A percentile compares a stretch with the other conserved stretches of the same genome.
Conservation (phyloP, 176 grass and related monocot species). For the Bonia amplexicaulis region DNA sequence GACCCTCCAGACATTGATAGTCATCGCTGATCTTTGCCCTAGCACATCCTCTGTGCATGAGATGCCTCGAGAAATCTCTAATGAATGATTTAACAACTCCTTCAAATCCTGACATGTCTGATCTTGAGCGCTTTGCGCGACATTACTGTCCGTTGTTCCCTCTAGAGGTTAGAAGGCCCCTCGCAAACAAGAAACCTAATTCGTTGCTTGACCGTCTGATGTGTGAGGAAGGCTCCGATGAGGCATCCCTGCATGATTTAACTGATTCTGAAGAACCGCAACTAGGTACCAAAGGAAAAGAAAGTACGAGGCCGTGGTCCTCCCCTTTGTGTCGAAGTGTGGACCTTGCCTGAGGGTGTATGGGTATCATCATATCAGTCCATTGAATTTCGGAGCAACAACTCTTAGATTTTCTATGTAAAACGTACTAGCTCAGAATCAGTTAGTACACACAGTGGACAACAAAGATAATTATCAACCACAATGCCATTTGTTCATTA, state of each 20-base stretch:
- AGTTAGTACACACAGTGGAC: too few relatives aligned
- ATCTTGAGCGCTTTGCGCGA: conserved; percentile 28
- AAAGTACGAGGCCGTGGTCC: conserved; percentile 14
- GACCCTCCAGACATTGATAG: conserved; percentile 11
- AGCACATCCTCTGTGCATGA: not conserved
- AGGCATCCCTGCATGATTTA: conserved; percentile 7
- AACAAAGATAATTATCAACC: too few relatives aligned
- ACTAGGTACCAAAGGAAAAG: not conserved
- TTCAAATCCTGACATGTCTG: conserved; percentile 23
- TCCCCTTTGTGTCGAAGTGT: conserved; percentile 36
- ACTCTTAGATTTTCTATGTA: too few relatives aligned
- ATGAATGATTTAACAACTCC: not conserved
- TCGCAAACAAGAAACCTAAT: conserved; percentile 1
- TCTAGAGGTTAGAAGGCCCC: conserved; percentile 25
- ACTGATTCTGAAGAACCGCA: conserved; percentile 25
- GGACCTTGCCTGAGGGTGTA: conserved; percentile 42
- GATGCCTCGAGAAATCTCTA: conserved; percentile 15
- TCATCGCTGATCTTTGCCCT: conserved; percentile 1
- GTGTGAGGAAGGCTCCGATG: not conserved
- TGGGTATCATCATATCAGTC: not conserved
- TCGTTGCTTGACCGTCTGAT: not conserved
- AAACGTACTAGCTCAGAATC: too few relatives aligned
- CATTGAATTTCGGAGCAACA: too few relatives aligned
- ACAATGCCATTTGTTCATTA: too few relatives aligned
- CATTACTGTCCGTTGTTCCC: conserved; percentile 9